These are phyloP conservation scores for Pyricularia sp. DNA, from an alignment of 2,329 filamentous ascomycete species.

Conservation along the genomic window DNA sequence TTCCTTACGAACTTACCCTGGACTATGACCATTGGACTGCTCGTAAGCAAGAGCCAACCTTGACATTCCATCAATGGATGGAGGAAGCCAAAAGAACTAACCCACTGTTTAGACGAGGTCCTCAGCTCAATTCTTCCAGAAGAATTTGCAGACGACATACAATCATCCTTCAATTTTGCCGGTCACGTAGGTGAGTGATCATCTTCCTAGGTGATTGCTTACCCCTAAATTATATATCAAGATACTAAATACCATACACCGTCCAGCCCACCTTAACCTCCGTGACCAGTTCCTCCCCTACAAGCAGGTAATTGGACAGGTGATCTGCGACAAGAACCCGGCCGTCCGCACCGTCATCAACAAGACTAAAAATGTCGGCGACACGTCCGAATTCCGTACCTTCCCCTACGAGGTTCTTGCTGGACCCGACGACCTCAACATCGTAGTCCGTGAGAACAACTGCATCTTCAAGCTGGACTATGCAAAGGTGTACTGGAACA, in stretches of 20 bases:
- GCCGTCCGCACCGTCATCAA: conserved; percentile 84
- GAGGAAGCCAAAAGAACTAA: not conserved
- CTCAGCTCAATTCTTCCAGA: conserved; percentile 74
- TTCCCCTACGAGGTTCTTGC: conserved; percentile 87
- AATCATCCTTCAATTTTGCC: conserved; percentile 77
- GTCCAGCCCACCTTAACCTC: conserved; percentile 77
- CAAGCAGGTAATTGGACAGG: conserved; percentile 74
- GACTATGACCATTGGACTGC: conserved; percentile 85
- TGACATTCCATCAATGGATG: not conserved
- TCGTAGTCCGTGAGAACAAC: conserved; percentile 70
- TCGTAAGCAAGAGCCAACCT: conserved; percentile 34
- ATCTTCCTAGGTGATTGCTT: not conserved
- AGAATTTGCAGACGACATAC: conserved; percentile 70
- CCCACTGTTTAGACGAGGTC: conserved; percentile 55
- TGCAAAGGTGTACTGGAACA: conserved; percentile 97
- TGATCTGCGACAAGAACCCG: conserved; percentile 84
- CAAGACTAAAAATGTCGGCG: conserved; percentile 83
- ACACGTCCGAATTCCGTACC: conserved; percentile 77
- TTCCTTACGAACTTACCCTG: conserved; percentile 67
- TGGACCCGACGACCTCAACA: conserved; percentile 73
- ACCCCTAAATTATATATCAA: not conserved
- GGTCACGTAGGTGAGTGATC: conserved; percentile 66
- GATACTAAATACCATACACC: not conserved
- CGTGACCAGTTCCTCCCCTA: conserved; percentile 75
- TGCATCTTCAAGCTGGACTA: conserved; percentile 94